Percentiles rank a stretch among this genome's conserved stretches.
Conservation (phyloP, 176 grass and related monocot genomes). For the barley (Hordeum vulgare) region DNA sequence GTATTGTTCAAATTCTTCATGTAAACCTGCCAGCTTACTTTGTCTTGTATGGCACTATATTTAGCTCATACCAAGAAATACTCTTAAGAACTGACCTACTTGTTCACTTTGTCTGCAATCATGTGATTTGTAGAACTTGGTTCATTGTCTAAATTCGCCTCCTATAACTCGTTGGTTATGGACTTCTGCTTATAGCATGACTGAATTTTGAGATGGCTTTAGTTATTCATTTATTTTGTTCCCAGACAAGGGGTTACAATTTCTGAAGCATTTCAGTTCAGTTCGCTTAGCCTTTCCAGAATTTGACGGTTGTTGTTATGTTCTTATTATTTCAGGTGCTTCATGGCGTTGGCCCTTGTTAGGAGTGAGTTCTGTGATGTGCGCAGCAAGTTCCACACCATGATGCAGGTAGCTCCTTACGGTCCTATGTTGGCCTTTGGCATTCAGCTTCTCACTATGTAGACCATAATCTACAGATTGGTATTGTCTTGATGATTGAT, state of each 20-base stretch:
- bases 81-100: background rate
- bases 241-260: too few species aligned
- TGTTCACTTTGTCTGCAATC: background rate
- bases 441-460: background rate
- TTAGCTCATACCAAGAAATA: background rate
- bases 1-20: background rate
- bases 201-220: too few species aligned
- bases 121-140: background rate
- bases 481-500: background rate
- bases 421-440: background rate
- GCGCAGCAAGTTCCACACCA: slow-evolving; percentile 54
- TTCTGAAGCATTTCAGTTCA: background rate
- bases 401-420: slow-evolving; percentile 60
- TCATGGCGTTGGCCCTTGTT: slow-evolving; percentile 56
- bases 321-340: slow-evolving; percentile 46
- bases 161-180: background rate
- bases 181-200: background rate
- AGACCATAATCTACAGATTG: background rate
- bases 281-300: background rate
- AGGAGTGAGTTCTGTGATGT: slow-evolving; percentile 61
- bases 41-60: background rate
- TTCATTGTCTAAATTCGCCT: background rate
- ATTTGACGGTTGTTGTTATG: background rate
- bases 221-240: too few species aligned
- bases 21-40: background rate